A percentile compares a stretch with the other conserved stretches of the same genome.
Evolutionary conservation across 2,329 filamentous ascomycete species (phyloP).

Genomic region (Pestalotiopsis sp.): DNA sequence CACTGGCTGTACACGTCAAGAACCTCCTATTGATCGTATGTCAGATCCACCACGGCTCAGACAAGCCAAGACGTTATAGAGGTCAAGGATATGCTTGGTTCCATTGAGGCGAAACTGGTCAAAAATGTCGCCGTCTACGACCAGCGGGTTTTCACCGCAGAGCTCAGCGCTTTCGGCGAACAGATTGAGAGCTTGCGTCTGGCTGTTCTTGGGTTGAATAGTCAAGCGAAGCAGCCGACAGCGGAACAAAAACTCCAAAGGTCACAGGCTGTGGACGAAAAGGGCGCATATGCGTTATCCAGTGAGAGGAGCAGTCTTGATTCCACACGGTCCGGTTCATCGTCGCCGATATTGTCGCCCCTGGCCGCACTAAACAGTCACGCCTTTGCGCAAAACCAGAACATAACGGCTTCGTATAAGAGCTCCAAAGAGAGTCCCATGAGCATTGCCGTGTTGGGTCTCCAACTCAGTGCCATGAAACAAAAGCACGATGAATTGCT

Average conservation of each 20-base stretch:
- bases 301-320: background rate
- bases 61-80: background rate
- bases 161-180: background rate
- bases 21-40: background rate
- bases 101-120: background rate
- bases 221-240: no score
- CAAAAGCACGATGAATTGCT: constrained; percentile 4
- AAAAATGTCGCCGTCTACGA: background rate
- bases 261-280: background rate
- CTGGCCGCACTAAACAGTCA: background rate
- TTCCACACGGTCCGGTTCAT: background rate
- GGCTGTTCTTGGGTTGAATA: background rate
- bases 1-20: background rate
- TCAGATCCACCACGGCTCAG: constrained; percentile 2
- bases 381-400: background rate
- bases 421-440: background rate
- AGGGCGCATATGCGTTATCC: background rate
- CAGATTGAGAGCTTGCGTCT: background rate
- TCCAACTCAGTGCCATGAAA: background rate
- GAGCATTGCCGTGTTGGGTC: background rate
- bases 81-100: background rate
- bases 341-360: background rate
- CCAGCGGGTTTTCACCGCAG: background rate
- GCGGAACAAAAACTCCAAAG: background rate
- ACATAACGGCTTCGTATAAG: background rate